Evolutionary conservation across 2,329 filamentous ascomycete genomes (phyloP), one percentile per base, ranked within the genome.

Genomic region (Penicillium hesseltinei): DNA sequence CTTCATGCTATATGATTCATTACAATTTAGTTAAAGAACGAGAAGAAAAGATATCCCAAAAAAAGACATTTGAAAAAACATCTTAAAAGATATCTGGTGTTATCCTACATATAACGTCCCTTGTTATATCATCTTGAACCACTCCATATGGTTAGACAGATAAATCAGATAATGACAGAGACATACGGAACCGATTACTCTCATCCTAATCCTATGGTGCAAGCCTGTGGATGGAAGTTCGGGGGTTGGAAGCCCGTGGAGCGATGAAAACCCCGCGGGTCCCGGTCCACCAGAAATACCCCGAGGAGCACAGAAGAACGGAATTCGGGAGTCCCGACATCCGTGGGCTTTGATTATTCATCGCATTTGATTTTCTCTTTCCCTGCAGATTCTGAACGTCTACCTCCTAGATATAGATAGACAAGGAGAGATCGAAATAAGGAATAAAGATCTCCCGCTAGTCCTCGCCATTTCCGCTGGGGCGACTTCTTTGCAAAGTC

Each of bases 311-410:
- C 21, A 33, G 23, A 42, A 10, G 5, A 33, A 50, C 58, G 58
- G 60, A 46, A 44, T 51, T 54, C 56, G 51, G 52, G 36, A 33
- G 27, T 54, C 36, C 60, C 62, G 60, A 60, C 39, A 44, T 51
- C 53, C 53, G 38, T 5, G n/a, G 23, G 4, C 23, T 23, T 31
- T 42, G 53, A 56, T 51, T 51, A 56, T 25, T 56, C 38, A 55
- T 35, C 29, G 8, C 17, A 9, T 36, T 44, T 44, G 4, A 39
- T 51, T 36, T 29, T 35, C 11, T 38, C 47, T 36, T 46, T 38
- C 8, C 5, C 27, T 44, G 15, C 13, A 23, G 25, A 51, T 53
- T 46, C 33, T 29, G 27, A 38, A 39, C 25, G 23, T 53, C 8
- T 27, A 25, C 40, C 23, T 43, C 31, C 5, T 33, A 33, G 31